Evolutionary conservation across 441 rosid genomes (phyloP).

Genomic region (Brassica hybrid): DNA sequence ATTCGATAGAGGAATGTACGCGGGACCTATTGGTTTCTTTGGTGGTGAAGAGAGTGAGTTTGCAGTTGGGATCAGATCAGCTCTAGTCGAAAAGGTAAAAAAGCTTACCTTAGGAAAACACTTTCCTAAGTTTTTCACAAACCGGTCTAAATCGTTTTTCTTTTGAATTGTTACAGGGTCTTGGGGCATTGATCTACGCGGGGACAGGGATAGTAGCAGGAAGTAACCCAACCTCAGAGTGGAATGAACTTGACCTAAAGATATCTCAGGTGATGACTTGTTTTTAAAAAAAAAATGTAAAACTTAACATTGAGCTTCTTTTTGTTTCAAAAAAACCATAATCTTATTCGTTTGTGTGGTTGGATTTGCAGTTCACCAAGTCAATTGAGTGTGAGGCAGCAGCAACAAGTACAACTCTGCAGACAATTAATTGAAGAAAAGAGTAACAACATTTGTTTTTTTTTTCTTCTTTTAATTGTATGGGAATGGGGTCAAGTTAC

Average conservation of each 20-base stretch:
- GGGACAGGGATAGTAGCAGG: constrained; percentile 96
- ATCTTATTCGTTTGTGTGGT: neutral
- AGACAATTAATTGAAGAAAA: constrained; percentile 46
- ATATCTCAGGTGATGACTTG: constrained; percentile 75
- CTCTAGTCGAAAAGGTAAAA: constrained; percentile 80
- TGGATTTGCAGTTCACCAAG: constrained; percentile 70
- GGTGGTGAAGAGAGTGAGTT: constrained; percentile 98
- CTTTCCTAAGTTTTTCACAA: neutral
- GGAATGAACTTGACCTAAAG: constrained; percentile 96
- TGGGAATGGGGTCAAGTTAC: constrained; percentile 9
- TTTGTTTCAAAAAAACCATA: neutral
- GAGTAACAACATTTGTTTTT: constrained; percentile 14
- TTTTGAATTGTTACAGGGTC: constrained; percentile 50
- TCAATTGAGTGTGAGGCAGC: constrained; percentile 70
- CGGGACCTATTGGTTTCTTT: constrained; percentile 96
- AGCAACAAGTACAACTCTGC: constrained; percentile 31
- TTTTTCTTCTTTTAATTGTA: constrained; percentile 4
- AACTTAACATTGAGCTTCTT: neutral
- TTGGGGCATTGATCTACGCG: constrained; percentile 83
- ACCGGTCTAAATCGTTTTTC: neutral
- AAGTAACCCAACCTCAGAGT: constrained; percentile 81
- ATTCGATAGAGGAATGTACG: constrained; percentile 97
- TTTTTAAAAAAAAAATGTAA: neutral
- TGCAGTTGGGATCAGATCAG: constrained; percentile 96
- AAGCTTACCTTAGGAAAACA: neutral